Percentiles rank a stretch among this genome's conserved stretches.
These are phyloP conservation scores for Oidiodendron maius DNA, from an alignment of 495 filamentous ascomycete genomes.

Conservation along the genomic window DNA sequence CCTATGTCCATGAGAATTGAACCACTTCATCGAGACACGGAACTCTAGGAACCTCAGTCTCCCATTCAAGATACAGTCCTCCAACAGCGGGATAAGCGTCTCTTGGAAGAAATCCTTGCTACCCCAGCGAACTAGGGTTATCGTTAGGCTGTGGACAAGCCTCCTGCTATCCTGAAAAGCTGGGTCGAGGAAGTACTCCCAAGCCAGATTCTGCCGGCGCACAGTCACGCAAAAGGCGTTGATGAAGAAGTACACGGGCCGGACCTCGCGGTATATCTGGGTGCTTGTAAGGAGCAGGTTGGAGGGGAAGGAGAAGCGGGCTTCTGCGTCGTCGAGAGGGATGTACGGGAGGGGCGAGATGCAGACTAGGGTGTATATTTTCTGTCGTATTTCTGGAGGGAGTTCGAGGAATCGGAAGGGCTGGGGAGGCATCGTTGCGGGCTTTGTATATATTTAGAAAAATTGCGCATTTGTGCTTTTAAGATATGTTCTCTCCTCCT, in stretches of 20 bases:
- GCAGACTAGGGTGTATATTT: slow-evolving; percentile 16
- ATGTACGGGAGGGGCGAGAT: neutral
- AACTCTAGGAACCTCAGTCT: slow-evolving; percentile 16
- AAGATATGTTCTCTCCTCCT: too few species aligned
- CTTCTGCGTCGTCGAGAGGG: neutral
- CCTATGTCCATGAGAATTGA: neutral
- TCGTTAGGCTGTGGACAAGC: slow-evolving; percentile 1
- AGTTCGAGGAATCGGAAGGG: slow-evolving; percentile 21
- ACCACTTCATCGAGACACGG: neutral
- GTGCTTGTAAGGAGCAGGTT: slow-evolving; percentile 12
- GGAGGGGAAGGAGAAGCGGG: slow-evolving; percentile 7
- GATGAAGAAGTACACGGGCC: slow-evolving; percentile 15
- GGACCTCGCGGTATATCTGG: slow-evolving; percentile 21
- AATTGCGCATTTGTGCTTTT: too few species aligned
- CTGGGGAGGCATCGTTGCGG: neutral
- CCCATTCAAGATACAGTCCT: slow-evolving; percentile 21
- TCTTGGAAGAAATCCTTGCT: slow-evolving; percentile 16
- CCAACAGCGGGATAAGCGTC: slow-evolving; percentile 8
- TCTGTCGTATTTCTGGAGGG: slow-evolving; percentile 18
- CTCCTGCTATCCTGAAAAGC: slow-evolving; percentile 10
- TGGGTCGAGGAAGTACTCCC: slow-evolving; percentile 4
- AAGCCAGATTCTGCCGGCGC: slow-evolving; percentile 7
- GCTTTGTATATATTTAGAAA: too few species aligned
- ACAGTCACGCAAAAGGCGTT: slow-evolving; percentile 16
- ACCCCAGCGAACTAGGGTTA: slow-evolving; percentile 16